Percentiles rank a stretch among this genome's conserved stretches.
Evolutionary conservation across 2,329 filamentous ascomycete species (phyloP).

Genomic region (Penicillium sp.): DNA sequence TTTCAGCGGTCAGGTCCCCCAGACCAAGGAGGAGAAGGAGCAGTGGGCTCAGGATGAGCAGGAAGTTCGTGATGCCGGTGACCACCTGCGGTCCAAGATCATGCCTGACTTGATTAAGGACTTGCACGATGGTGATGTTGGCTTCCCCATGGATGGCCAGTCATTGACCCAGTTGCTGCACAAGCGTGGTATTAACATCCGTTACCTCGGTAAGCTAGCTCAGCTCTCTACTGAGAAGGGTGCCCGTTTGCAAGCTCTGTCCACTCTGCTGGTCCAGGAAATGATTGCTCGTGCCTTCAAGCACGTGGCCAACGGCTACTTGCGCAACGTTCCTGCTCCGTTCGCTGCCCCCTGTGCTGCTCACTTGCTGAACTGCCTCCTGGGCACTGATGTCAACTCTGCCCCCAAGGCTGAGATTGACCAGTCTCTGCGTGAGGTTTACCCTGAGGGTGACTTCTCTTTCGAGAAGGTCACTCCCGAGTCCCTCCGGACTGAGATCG

Average conservation of each 20-base stretch:
- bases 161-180: constrained; percentile 86
- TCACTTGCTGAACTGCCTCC: constrained; percentile 89
- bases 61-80: constrained; percentile 81
- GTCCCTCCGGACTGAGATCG: constrained; percentile 66
- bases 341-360: constrained; percentile 78
- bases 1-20: constrained; percentile 87
- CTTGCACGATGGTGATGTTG: constrained; percentile 86
- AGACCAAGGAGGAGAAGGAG: constrained; percentile 85
- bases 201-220: constrained; percentile 88
- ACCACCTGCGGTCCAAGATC: constrained; percentile 71
- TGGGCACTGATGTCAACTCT: constrained; percentile 74
- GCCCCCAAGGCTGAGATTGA: constrained; percentile 78
- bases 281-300: constrained; percentile 97
- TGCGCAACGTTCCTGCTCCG: constrained; percentile 75
- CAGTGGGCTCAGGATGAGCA: constrained; percentile 81
- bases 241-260: constrained; percentile 73
- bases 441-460: constrained; percentile 75
- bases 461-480: constrained; percentile 80
- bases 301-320: constrained; percentile 77
- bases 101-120: constrained; percentile 86
- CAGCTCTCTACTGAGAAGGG: constrained; percentile 66
- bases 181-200: constrained; percentile 94
- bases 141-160: constrained; percentile 97
- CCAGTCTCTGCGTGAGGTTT: constrained; percentile 69
- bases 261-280: constrained; percentile 77